Evolutionary conservation across 2,329 filamentous ascomycete species (phyloP).

Genomic region (Trichoderma aggressivum): DNA sequence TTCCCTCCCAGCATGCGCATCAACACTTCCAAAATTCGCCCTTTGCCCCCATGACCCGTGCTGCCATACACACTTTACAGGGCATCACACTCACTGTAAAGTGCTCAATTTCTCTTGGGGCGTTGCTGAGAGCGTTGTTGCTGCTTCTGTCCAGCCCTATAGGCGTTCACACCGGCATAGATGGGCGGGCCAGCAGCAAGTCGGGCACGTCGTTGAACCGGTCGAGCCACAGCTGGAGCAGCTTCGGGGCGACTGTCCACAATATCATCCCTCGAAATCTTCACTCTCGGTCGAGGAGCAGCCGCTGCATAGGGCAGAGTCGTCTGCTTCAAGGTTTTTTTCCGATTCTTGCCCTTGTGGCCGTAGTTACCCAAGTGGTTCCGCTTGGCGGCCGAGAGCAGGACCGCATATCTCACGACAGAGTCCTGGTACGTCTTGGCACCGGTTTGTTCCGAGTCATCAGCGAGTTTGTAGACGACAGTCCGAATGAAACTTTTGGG

Average conservation of each 20-base stretch:
- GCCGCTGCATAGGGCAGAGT: background rate
- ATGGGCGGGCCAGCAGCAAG: background rate
- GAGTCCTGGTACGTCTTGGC: constrained; percentile 25
- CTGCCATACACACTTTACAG: background rate
- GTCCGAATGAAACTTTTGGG: constrained; percentile 19
- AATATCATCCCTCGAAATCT: background rate
- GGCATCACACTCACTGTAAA: background rate
- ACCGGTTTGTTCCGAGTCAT: background rate
- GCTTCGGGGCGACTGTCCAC: background rate
- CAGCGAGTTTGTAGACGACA: constrained; percentile 22
- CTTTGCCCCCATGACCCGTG: background rate
- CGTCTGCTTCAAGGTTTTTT: background rate
- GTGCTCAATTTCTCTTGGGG: background rate
- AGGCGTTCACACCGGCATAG: constrained; percentile 30
- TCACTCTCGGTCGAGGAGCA: background rate
- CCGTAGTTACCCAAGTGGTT: constrained; percentile 4
- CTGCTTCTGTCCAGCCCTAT: constrained; percentile 21
- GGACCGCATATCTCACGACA: constrained; percentile 28
- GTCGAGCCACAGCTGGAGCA: background rate
- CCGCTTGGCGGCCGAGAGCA: constrained; percentile 28
- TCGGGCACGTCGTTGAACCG: background rate
- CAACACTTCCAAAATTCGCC: background rate
- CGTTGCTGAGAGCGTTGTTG: background rate
- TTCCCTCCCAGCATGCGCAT: background rate
- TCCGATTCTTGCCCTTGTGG: background rate